Percentiles rank a stretch among this genome's conserved stretches.
Evolutionary conservation across 2,329 filamentous ascomycete species (phyloP).

Genomic region (Alternaria brassicicola): DNA sequence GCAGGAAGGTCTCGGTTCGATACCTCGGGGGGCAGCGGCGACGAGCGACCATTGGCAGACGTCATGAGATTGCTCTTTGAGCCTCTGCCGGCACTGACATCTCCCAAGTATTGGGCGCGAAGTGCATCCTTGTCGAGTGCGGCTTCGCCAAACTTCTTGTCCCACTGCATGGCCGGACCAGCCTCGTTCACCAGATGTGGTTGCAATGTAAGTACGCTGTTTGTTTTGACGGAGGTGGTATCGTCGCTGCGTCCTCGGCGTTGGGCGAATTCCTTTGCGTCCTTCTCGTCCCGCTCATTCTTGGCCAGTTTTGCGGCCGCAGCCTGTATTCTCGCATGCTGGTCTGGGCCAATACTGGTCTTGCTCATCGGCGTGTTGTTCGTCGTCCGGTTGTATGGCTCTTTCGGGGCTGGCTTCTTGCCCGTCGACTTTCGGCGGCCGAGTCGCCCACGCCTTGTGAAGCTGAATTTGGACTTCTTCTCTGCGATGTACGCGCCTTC

Average conservation of each 20-base stretch:
- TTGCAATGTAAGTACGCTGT: constrained; percentile 87
- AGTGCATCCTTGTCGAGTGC: constrained; percentile 85
- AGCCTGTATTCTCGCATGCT: constrained; percentile 90
- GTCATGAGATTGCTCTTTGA: constrained; percentile 53
- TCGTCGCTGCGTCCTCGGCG: constrained; percentile 62
- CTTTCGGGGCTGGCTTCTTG: constrained; percentile 53
- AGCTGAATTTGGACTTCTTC: constrained; percentile 94
- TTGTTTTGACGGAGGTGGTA: constrained; percentile 72
- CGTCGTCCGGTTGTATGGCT: constrained; percentile 59
- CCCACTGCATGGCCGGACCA: constrained; percentile 95
- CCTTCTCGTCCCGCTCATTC: constrained; percentile 66
- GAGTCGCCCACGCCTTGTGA: constrained; percentile 71
- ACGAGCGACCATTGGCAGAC: constrained; percentile 40
- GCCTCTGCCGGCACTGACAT: constrained; percentile 74
- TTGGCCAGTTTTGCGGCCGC: constrained; percentile 84
- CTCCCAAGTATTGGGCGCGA: constrained; percentile 82
- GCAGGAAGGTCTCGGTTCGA: constrained; percentile 52
- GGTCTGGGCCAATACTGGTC: constrained; percentile 84
- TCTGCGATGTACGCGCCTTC: constrained; percentile 90
- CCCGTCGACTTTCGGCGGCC: constrained; percentile 60
- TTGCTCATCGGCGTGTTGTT: constrained; percentile 69
- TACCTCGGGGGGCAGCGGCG: constrained; percentile 30
- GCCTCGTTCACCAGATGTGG: constrained; percentile 84
- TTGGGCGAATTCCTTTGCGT: constrained; percentile 56
- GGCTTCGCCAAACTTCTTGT: constrained; percentile 92